phyloP scores from a whole-genome alignment of 2,329 filamentous ascomycete species.

The Aspergillus pseudonomiae region DNA sequence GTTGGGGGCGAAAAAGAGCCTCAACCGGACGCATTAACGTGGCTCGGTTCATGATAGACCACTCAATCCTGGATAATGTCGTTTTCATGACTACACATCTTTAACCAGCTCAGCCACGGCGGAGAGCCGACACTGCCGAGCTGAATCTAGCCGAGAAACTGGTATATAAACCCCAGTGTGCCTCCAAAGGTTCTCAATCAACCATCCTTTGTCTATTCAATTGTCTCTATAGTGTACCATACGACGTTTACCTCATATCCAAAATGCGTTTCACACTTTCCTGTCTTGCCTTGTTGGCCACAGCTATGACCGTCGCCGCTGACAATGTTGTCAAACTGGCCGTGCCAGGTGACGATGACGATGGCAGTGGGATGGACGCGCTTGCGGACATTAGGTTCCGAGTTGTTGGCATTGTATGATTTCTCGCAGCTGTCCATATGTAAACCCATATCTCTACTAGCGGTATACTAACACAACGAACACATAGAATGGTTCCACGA shows the following conservation, averaged over 20 bases:
- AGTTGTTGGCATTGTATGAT: not conserved
- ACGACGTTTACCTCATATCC: not conserved
- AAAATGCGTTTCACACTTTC: not conserved
- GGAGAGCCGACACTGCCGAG: not conserved
- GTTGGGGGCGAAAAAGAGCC: not conserved
- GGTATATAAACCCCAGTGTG: not conserved
- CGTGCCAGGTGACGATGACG: not conserved
- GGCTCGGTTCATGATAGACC: no score
- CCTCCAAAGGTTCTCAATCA: not conserved
- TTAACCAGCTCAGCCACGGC: not conserved
- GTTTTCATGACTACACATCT: not conserved
- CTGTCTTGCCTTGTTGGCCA: not conserved
- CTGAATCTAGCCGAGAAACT: not conserved
- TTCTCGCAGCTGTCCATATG: not conserved
- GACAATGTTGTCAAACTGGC: not conserved
- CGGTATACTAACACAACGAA: not conserved
- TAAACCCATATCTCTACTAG: not conserved
- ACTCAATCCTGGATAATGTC: not conserved
- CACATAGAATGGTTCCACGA: not conserved
- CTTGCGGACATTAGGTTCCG: not conserved
- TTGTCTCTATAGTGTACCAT: no score
- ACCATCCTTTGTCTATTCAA: no score
- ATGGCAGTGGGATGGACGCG: not conserved
- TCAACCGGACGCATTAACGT: not conserved
- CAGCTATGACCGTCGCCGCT: not conserved